Percentiles rank a stretch among this genome's conserved stretches.
Evolutionary conservation across 78 protist species (phyloP).

Genomic region (Monocercomonoides exilis): DNA sequence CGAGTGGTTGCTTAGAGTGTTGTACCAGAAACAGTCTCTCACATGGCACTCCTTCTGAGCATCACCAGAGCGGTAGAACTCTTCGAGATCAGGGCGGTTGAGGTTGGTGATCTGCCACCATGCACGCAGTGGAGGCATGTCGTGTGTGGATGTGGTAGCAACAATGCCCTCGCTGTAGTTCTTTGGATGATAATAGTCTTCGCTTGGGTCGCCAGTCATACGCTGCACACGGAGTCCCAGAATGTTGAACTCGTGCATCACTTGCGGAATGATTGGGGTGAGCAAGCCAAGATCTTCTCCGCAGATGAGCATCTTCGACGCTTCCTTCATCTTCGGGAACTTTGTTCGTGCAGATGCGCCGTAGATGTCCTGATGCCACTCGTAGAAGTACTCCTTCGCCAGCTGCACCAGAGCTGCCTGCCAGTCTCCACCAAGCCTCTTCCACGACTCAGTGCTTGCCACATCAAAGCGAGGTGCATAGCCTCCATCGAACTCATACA

Average conservation of each 20-base stretch:
- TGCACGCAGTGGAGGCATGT: slow-evolving; percentile 18
- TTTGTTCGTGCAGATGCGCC: not conserved
- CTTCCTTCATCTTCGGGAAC: not conserved
- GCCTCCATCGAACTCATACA: not conserved
- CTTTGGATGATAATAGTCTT: not conserved
- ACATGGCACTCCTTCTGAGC: not conserved
- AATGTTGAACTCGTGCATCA: not conserved
- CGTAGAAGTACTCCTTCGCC: slow-evolving; percentile 2
- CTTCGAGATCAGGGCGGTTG: not conserved
- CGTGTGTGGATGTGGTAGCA: slow-evolving; percentile 31
- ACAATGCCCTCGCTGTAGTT: not conserved
- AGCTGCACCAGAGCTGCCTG: not conserved
- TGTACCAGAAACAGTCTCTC: not conserved
- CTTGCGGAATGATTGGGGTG: not conserved
- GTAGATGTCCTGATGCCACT: not conserved
- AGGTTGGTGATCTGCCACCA: slow-evolving; percentile 22
- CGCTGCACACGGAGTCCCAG: slow-evolving; percentile 37
- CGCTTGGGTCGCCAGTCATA: not conserved
- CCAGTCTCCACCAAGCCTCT: not conserved
- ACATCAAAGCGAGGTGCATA: slow-evolving; percentile 14
- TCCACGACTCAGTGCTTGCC: not conserved
- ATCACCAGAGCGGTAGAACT: not conserved
- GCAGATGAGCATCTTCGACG: not conserved
- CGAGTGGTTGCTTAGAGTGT: not conserved
- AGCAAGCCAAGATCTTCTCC: slow-evolving; percentile 32